phyloP scores from a whole-genome alignment of 1,284 basidiomycete species.

The Sanghuangporus sanghuang region DNA sequence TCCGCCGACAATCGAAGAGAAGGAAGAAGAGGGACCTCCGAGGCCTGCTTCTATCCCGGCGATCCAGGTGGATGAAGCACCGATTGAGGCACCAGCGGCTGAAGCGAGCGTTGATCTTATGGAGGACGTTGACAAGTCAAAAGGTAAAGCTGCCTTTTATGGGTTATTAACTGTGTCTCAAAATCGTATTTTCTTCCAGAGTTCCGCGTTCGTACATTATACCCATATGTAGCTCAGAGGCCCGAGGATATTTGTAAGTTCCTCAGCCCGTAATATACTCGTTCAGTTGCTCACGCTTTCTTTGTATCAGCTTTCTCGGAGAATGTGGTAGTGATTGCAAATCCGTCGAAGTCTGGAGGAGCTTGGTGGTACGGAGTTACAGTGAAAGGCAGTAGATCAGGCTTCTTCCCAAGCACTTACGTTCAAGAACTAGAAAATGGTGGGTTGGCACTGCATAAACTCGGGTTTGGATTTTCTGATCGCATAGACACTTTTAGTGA shows the following conservation, averaged over 20 bases:
- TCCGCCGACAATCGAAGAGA: slow-evolving; percentile 52
- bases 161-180: slow-evolving; percentile 1
- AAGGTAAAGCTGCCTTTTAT: slow-evolving; percentile 36
- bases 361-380: slow-evolving; percentile 96
- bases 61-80: slow-evolving; percentile 49
- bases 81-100: slow-evolving; percentile 32
- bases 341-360: slow-evolving; percentile 78
- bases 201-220: slow-evolving; percentile 74
- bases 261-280: not conserved
- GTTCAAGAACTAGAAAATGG: slow-evolving; percentile 67
- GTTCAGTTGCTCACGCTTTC: slow-evolving; percentile 12
- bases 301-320: slow-evolving; percentile 67
- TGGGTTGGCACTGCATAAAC: slow-evolving; percentile 34
- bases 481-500: slow-evolving; percentile 32
- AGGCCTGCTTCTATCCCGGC: slow-evolving; percentile 37
- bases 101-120: slow-evolving; percentile 46
- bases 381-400: slow-evolving; percentile 62
- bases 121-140: slow-evolving; percentile 74
- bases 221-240: slow-evolving; percentile 79
- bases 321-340: slow-evolving; percentile 74
- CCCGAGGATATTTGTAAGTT: slow-evolving; percentile 79
- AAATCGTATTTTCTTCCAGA: slow-evolving; percentile 34
- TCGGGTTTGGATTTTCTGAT: slow-evolving; percentile 19
- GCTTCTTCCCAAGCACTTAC: slow-evolving; percentile 91
- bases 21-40: slow-evolving; percentile 44